Evolutionary conservation across 169 alveolate species (phyloP), one percentile per base, ranked within the genome.

Genomic region (Eimeria falciformis): DNA sequence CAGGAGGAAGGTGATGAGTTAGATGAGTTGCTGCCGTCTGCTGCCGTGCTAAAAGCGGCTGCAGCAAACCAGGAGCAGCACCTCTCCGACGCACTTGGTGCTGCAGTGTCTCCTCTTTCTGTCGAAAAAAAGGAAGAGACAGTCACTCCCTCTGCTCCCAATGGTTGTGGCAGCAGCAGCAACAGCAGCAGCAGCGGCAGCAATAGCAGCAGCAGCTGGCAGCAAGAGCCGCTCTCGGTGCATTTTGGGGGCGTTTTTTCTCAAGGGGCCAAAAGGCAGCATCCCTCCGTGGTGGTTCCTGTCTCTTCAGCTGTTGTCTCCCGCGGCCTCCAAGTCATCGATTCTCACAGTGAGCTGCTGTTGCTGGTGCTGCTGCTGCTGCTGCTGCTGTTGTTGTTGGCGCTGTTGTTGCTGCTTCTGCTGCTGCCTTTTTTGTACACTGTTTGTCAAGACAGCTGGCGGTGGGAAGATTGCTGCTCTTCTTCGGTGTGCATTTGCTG

Each of bases 21-120:
- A 47, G 91, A 50, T 79, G 73, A 79, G 6, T 50, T 79, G 73
- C 29, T 79, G 55, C 89, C 89, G 40, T 79, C 89, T 6, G 89
- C 89, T 27, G 56, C 45, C 37, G 89, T 79, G 75, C 89, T 79
- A 12, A 79, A 73, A 79, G 55, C 27, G 71, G 89, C 89, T 55
- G 89, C 50, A 14, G 73, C 89, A 29, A 56, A 56, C 0, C 89
- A 79, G 89, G 68, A 79, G 55, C 69, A 47, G 43, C 89, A 53
- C 53, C 73, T 79, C 50, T 33, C 33, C 50, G 89, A 69, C 29
- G 43, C 73, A 29, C 27, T 45, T 43, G 75, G 21, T 50, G 75
- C 75, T 50, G 18, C 89, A 27, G 66, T 17, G 14, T 11, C 75
- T 21, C 37, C 89, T 18, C n/a, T 53, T 17, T 14, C 27, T 21